phyloP scores from a whole-genome alignment of 2,329 filamentous ascomycete species.

The Ophiocordyceps unilateralis region DNA sequence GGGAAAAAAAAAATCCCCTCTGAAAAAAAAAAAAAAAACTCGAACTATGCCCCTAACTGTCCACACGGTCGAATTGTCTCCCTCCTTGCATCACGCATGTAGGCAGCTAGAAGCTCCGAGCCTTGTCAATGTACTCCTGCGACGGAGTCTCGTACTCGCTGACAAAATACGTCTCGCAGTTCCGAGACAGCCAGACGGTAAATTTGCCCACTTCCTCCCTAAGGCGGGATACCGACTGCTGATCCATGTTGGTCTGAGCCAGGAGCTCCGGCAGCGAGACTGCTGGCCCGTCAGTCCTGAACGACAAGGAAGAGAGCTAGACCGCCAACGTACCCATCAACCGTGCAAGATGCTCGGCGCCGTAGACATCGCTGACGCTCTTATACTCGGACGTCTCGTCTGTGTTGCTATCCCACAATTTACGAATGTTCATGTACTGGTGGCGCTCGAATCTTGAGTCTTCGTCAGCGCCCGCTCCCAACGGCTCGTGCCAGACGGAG shows the following conservation, averaged over 20 bases:
- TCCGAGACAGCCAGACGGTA: constrained; percentile 66
- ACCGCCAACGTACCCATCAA: constrained; percentile 53
- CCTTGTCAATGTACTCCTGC: constrained; percentile 55
- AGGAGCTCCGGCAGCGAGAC: constrained; percentile 85
- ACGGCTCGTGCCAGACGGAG: neutral
- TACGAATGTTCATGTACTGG: constrained; percentile 66
- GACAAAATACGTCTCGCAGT: constrained; percentile 62
- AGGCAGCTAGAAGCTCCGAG: constrained; percentile 22
- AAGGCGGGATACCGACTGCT: constrained; percentile 72
- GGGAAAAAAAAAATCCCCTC: neutral
- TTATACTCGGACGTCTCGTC: constrained; percentile 52
- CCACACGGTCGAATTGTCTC: too few species aligned
- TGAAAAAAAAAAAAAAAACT: neutral
- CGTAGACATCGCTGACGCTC: constrained; percentile 66
- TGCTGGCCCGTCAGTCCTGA: constrained; percentile 17
- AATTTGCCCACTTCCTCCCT: constrained; percentile 81
- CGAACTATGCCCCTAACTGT: neutral
- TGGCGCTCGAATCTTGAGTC: constrained; percentile 64
- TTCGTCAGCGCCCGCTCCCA: constrained; percentile 6
- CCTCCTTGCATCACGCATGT: neutral
- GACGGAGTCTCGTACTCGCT: constrained; percentile 57
- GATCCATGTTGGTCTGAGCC: constrained; percentile 95
- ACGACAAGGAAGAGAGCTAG: neutral
- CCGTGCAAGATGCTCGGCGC: constrained; percentile 78
- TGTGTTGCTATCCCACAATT: constrained; percentile 42